Conservation (phyloP, 108 stramenopile species). For the Skeletonema potamos region DNA sequence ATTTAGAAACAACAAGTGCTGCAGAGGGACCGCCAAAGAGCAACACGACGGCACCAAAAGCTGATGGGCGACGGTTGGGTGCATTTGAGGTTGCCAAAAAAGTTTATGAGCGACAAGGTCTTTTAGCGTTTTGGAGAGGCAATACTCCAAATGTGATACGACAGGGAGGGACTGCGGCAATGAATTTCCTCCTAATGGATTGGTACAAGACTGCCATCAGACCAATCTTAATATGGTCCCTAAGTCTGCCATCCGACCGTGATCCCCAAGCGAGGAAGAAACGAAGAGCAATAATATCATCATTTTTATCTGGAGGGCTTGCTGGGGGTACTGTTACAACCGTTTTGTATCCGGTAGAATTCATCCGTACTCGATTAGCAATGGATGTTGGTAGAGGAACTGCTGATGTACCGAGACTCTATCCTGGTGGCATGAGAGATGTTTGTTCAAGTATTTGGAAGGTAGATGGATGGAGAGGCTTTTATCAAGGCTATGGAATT, state of each 20-base stretch:
- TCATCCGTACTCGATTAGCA: constrained; percentile 94
- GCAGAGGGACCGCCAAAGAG: not conserved
- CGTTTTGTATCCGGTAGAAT: constrained; percentile 96
- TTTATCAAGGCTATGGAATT: constrained; percentile 98
- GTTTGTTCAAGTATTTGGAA: constrained; percentile 62
- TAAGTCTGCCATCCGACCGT: constrained; percentile 42
- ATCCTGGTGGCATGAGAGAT: constrained; percentile 78
- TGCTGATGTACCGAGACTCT: constrained; percentile 42
- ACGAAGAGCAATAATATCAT: constrained; percentile 46
- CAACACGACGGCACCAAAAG: not conserved
- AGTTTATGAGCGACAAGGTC: constrained; percentile 63
- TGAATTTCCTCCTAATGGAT: constrained; percentile 85
- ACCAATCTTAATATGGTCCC: constrained; percentile 36
- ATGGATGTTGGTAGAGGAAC: constrained; percentile 86
- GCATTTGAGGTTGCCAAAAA: constrained; percentile 62
- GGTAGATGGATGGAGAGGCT: constrained; percentile 86
- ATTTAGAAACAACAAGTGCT: not conserved
- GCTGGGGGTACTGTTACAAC: constrained; percentile 95
- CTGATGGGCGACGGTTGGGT: not conserved
- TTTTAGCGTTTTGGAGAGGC: constrained; percentile 83
- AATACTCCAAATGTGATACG: constrained; percentile 81
- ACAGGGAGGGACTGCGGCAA: constrained; percentile 71
- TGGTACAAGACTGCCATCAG: constrained; percentile 66
- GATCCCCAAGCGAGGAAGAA: constrained; percentile 45
- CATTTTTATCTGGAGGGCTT: constrained; percentile 92